Percentiles rank a stretch among this genome's conserved stretches.
Evolutionary conservation across 2,329 filamentous ascomycete genomes (phyloP).

Genomic region (Parastagonospora avenae): DNA sequence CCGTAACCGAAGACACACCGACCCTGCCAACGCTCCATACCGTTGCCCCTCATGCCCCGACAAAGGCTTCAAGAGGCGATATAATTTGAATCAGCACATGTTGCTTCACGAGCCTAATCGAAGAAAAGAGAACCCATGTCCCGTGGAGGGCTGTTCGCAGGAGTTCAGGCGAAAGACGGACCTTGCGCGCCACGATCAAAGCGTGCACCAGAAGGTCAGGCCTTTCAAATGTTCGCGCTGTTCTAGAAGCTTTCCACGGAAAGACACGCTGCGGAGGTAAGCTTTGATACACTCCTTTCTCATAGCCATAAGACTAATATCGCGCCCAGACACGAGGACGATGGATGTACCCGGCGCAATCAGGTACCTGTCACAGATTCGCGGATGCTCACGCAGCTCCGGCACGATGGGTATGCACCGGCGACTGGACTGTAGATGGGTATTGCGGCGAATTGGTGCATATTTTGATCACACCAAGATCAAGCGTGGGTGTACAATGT

Average conservation of each 20-base stretch:
- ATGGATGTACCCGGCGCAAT: conserved; percentile 70
- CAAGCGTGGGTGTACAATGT: conserved; percentile 3
- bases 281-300: conserved; percentile 16
- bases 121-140: conserved; percentile 73
- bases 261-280: conserved; percentile 82
- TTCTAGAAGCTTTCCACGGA: conserved; percentile 73
- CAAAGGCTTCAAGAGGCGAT: conserved; percentile 79
- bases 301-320: conserved; percentile 19
- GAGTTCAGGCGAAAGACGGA: conserved; percentile 85
- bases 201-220: conserved; percentile 75
- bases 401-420: conserved; percentile 3
- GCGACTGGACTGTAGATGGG: conserved; percentile 2
- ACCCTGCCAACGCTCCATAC: conserved; percentile 55
- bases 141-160: conserved; percentile 68
- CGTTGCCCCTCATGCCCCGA: conserved; percentile 70
- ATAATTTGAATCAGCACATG: conserved; percentile 87
- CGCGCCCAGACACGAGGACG: conserved; percentile 70
- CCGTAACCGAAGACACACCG: conserved; percentile 23
- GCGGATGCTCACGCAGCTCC: conserved; percentile 15
- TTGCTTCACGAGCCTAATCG: conserved; percentile 79
- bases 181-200: conserved; percentile 61
- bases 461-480: not conserved
- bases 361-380: conserved; percentile 18
- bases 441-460: not conserved
- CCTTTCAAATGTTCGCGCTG: conserved; percentile 75